Conservation (phyloP, 306 rosid genomes). For the Pyrus betulifolia region DNA sequence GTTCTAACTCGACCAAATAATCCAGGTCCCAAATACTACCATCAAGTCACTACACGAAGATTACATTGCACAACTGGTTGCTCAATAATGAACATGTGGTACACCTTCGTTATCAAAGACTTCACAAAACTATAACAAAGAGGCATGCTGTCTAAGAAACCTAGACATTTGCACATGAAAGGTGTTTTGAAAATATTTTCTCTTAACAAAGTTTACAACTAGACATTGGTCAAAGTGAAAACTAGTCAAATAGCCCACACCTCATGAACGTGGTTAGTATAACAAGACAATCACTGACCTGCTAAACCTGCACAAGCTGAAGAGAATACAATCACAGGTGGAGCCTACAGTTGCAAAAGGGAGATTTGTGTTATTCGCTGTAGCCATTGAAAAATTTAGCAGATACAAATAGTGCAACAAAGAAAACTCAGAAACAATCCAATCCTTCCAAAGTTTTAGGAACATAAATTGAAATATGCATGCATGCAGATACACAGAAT, state of each 20-base stretch:
- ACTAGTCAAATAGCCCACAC: neutral
- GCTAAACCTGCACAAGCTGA: conserved; percentile 88
- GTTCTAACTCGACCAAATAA: no score
- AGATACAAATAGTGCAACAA: neutral
- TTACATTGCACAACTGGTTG: neutral
- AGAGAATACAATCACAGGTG: conserved; percentile 87
- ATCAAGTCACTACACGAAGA: neutral
- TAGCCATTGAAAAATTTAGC: neutral
- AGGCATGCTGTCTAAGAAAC: neutral
- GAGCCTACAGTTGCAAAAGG: conserved; percentile 54
- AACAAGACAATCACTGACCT: conserved; percentile 33
- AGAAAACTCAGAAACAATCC: neutral
- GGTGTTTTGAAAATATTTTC: neutral
- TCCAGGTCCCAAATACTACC: neutral
- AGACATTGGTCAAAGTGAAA: neutral
- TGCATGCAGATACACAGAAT: neutral
- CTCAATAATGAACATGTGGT: neutral
- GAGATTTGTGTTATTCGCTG: neutral
- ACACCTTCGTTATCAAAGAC: neutral
- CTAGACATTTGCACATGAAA: neutral
- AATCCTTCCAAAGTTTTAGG: neutral
- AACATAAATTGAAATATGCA: neutral
- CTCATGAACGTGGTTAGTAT: neutral
- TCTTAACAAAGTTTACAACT: neutral
- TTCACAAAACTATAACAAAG: neutral